A percentile compares a stretch with the other conserved stretches of the same genome.
Conservation (phyloP, 768 basidiomycete genomes). For the Cystofilobasidium bisporidii region DNA sequence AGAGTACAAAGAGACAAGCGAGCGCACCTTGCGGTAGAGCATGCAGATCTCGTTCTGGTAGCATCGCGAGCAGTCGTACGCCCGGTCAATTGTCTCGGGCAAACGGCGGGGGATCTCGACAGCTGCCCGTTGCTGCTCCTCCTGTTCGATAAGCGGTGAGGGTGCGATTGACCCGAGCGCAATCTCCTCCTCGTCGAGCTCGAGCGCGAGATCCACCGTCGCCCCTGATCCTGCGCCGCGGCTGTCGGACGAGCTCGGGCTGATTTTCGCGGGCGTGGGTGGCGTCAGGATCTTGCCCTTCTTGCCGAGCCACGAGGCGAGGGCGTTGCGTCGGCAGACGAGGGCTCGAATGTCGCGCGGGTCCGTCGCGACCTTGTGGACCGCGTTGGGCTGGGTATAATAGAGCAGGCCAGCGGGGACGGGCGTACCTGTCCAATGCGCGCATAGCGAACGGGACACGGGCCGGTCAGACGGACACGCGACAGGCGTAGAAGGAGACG, state of each 20-base stretch:
- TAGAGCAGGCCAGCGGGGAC: constrained; percentile 78
- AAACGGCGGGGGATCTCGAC: constrained; percentile 39
- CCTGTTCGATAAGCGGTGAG: no score
- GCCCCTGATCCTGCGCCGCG: constrained; percentile 11
- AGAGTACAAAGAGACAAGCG: not conserved
- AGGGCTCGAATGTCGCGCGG: constrained; percentile 77
- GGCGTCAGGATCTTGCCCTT: not conserved
- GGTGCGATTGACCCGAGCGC: no score
- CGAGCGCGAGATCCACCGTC: constrained; percentile 22
- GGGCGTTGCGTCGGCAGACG: constrained; percentile 69
- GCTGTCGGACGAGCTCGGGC: no score
- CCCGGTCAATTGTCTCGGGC: constrained; percentile 77
- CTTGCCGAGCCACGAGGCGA: constrained; percentile 57
- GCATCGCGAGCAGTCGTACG: constrained; percentile 66
- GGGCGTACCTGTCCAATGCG: constrained; percentile 61
- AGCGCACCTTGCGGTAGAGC: constrained; percentile 73
- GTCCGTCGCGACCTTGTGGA: constrained; percentile 67
- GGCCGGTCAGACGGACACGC: no score
- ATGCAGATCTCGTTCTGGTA: constrained; percentile 79
- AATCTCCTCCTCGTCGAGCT: constrained; percentile 2
- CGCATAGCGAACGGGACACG: no score
- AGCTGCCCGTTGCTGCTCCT: no score
- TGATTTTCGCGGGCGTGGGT: no score
- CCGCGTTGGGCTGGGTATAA: constrained; percentile 84
- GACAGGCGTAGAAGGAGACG: not conserved